These are phyloP conservation scores for Aspergillus pseudoglaucus DNA, from an alignment of 2,329 filamentous ascomycete species.

Conservation along the genomic window DNA sequence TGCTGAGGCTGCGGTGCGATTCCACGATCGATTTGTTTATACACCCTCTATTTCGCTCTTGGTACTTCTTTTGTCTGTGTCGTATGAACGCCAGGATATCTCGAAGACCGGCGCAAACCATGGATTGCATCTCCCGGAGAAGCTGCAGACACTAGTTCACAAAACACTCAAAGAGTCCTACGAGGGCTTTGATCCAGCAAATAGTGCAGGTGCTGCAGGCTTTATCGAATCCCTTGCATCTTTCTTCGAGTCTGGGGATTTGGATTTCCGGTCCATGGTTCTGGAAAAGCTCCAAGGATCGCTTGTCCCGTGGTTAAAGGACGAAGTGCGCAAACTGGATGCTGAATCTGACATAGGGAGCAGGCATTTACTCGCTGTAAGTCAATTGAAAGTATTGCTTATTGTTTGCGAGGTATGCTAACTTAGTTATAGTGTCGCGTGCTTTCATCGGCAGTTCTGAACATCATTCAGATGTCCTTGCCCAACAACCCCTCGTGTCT, in stretches of 20 bases:
- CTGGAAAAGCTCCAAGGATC: constrained; percentile 53
- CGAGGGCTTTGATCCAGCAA: constrained; percentile 32
- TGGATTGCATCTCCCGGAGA: constrained; percentile 33
- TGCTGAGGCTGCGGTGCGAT: constrained; percentile 47
- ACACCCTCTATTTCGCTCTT: constrained; percentile 32
- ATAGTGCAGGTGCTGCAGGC: constrained; percentile 34
- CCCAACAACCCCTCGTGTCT: constrained; percentile 33
- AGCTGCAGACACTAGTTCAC: constrained; percentile 57
- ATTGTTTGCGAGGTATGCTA: constrained; percentile 8
- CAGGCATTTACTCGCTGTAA: constrained; percentile 29
- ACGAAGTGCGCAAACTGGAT: constrained; percentile 23
- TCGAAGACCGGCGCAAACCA: neutral
- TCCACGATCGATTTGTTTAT: constrained; percentile 20
- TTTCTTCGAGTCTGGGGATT: constrained; percentile 48
- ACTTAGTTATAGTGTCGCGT: constrained; percentile 24
- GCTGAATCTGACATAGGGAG: constrained; percentile 22
- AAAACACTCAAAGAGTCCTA: constrained; percentile 53
- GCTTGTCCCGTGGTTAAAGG: constrained; percentile 30
- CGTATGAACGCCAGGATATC: constrained; percentile 14
- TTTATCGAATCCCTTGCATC: constrained; percentile 51
- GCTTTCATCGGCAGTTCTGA: constrained; percentile 25
- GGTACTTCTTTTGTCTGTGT: constrained; percentile 29
- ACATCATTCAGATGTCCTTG: constrained; percentile 23
- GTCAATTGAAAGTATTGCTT: constrained; percentile 11
- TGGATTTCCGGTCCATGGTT: constrained; percentile 48